Evolutionary conservation across 345 rosid genomes (phyloP).

Genomic region (Capsella bursapastoris): DNA sequence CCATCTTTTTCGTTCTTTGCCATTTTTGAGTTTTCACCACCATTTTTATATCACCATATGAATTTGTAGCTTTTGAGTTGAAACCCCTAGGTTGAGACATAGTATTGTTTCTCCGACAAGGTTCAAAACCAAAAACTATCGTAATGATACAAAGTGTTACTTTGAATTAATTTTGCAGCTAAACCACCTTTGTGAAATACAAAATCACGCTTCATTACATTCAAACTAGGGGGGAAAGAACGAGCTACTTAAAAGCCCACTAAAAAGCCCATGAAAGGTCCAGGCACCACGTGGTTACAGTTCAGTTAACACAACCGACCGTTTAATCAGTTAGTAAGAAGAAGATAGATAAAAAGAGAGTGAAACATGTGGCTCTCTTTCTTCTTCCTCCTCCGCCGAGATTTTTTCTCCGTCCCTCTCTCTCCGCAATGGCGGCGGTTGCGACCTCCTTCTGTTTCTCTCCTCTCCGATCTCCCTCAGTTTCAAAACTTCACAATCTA

Average conservation of each 20-base stretch:
- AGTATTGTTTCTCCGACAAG: neutral
- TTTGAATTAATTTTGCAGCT: too few species aligned
- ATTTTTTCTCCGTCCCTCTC: conserved; percentile 9
- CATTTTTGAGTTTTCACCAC: neutral
- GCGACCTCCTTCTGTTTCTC: conserved; percentile 43
- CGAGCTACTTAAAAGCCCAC: conserved; percentile 7
- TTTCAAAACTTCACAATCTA: conserved; percentile 9
- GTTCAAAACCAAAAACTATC: neutral
- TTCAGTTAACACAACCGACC: conserved; percentile 24
- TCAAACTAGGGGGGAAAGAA: neutral
- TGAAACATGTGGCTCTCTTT: conserved; percentile 37
- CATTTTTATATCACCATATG: neutral
- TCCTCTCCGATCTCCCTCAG: conserved; percentile 29
- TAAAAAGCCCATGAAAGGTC: conserved; percentile 16
- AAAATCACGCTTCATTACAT: too few species aligned
- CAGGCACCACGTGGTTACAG: neutral
- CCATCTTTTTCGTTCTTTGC: neutral
- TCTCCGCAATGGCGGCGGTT: conserved; percentile 50
- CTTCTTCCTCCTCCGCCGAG: conserved; percentile 38
- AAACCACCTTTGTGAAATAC: too few species aligned
- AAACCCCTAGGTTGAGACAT: neutral
- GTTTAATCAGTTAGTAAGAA: conserved; percentile 39
- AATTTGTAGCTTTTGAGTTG: neutral
- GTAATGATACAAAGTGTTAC: too few species aligned
- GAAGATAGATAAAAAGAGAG: conserved; percentile 29